These are phyloP conservation scores for Oxytropis ochrocephala DNA, from an alignment of 306 rosid genomes.

Conservation along the genomic window DNA sequence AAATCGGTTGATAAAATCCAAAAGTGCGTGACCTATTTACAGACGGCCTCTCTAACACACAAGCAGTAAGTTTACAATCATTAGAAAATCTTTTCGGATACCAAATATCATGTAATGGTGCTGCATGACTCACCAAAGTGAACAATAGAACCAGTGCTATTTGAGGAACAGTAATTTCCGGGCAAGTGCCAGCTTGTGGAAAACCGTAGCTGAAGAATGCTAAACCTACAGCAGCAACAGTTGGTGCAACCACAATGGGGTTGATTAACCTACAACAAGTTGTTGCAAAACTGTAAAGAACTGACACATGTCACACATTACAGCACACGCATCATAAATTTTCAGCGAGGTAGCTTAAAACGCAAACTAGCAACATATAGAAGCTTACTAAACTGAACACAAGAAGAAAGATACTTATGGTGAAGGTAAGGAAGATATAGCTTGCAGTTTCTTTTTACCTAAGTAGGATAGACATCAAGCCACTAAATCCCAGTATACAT, in stretches of 20 bases:
- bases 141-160: constrained; percentile 71
- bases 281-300: constrained; percentile 1
- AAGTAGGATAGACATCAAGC: constrained; percentile 76
- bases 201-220: constrained; percentile 96
- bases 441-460: constrained; percentile 44
- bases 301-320: neutral
- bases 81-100: neutral
- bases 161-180: constrained; percentile 83
- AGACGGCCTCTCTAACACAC: neutral
- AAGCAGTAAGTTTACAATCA: neutral
- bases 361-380: neutral
- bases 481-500: constrained; percentile 75
- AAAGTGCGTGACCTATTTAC: neutral
- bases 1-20: constrained; percentile 17
- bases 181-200: constrained; percentile 87
- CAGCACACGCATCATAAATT: neutral
- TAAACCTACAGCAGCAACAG: constrained; percentile 91
- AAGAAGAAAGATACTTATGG: neutral
- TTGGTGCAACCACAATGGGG: constrained; percentile 93
- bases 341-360: neutral
- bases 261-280: constrained; percentile 64
- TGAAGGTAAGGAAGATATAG: neutral
- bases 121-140: constrained; percentile 53
- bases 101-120: neutral
- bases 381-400: constrained; percentile 2